Percentiles rank a stretch among this genome's conserved stretches.
Evolutionary conservation across 2,329 filamentous ascomycete genomes (phyloP).

Genomic region (Aspergillus pseudoviridinutans): DNA sequence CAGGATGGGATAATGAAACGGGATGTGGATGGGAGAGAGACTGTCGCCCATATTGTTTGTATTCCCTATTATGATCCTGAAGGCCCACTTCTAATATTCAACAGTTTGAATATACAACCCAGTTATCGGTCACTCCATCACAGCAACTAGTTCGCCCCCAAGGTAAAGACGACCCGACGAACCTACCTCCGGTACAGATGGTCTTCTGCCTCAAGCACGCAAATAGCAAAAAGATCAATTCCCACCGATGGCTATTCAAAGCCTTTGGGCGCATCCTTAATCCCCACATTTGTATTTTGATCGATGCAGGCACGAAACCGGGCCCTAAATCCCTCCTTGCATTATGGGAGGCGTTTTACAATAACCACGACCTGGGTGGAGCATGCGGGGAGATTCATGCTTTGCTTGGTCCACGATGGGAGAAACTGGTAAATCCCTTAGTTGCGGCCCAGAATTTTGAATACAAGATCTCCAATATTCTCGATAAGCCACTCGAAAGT

Average conservation of each 20-base stretch:
- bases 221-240: slow-evolving; percentile 99
- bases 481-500: slow-evolving; percentile 95
- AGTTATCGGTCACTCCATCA: slow-evolving; percentile 92
- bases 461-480: slow-evolving; percentile 99
- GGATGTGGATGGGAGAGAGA: slow-evolving; percentile 96
- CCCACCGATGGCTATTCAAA: slow-evolving; percentile 97
- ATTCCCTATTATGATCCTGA: not conserved
- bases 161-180: slow-evolving; percentile 70
- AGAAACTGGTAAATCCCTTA: slow-evolving; percentile 88
- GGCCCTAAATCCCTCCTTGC: slow-evolving; percentile 84
- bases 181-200: slow-evolving; percentile 94
- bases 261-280: slow-evolving; percentile 96
- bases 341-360: slow-evolving; percentile 98
- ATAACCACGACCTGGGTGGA: slow-evolving; percentile 97
- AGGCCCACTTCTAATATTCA: slow-evolving; percentile 12
- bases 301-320: slow-evolving; percentile 97
- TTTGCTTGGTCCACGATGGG: slow-evolving; percentile 87
- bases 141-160: slow-evolving; percentile 93
- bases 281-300: slow-evolving; percentile 90
- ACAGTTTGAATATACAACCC: slow-evolving; percentile 92
- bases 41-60: slow-evolving; percentile 77
- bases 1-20: slow-evolving; percentile 99
- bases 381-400: slow-evolving; percentile 99
- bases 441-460: slow-evolving; percentile 98
- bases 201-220: slow-evolving; percentile 99